phyloP scores from a whole-genome alignment of 441 rosid genomes.

The Lepidium campestre region DNA sequence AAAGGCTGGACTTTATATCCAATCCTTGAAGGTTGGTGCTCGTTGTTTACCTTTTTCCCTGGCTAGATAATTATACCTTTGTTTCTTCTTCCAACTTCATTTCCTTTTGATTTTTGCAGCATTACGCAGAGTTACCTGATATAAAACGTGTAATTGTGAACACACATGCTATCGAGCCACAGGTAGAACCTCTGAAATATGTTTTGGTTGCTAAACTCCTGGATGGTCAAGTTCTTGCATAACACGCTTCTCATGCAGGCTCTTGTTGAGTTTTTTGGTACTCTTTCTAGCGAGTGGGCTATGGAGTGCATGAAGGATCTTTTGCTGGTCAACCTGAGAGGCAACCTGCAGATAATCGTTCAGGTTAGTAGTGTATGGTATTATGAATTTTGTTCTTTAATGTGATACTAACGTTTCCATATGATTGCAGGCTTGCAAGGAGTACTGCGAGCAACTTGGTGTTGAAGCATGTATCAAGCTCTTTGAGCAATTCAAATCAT shows the following conservation, averaged over 20 bases:
- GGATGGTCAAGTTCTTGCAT: conserved; percentile 4
- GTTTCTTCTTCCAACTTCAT: conserved; percentile 2
- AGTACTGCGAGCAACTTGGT: conserved; percentile 96
- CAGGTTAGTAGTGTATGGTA: conserved; percentile 45
- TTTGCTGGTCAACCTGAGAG: conserved; percentile 71
- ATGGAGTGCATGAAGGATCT: conserved; percentile 99
- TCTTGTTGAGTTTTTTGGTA: conserved; percentile 94
- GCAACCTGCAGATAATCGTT: conserved; percentile 89
- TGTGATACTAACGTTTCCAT: conserved; percentile 14
- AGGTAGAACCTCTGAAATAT: conserved; percentile 39
- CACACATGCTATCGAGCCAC: conserved; percentile 98
- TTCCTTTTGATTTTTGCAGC: conserved; percentile 49
- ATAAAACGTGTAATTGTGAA: conserved; percentile 96
- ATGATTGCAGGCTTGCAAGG: conserved; percentile 76
- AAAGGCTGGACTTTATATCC: conserved; percentile 88
- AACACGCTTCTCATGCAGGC: conserved; percentile 45
- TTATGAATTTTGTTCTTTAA: conserved; percentile 1
- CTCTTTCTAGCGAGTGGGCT: conserved; percentile 94
- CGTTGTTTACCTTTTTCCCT: not conserved
- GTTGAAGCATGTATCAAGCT: conserved; percentile 89
- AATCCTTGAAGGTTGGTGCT: conserved; percentile 73
- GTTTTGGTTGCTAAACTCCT: not conserved
- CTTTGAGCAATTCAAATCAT: conserved; percentile 98
- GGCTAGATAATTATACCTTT: not conserved
- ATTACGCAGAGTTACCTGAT: conserved; percentile 88